A percentile compares a stretch with the other conserved stretches of the same genome.
These are phyloP conservation scores for Periconia sp. DNA, from an alignment of 2,329 filamentous ascomycete species.

Conservation along the genomic window DNA sequence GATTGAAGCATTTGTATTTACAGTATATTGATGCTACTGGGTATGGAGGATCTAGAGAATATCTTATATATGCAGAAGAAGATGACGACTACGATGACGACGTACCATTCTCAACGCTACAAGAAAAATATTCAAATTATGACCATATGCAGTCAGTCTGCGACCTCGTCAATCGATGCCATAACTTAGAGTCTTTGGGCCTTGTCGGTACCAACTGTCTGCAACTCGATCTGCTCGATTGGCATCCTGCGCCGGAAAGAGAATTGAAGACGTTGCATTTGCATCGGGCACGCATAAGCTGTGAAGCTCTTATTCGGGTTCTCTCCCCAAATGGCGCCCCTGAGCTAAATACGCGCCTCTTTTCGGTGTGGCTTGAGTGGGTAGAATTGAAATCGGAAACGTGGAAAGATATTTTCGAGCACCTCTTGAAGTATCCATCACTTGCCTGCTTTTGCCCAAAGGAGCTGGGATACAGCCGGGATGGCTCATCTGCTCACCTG, in stretches of 20 bases:
- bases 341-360: too few relatives aligned
- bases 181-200: slow-evolving; percentile 12
- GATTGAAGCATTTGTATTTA: slow-evolving; percentile 10
- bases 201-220: slow-evolving; percentile 8
- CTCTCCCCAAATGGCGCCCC: too few relatives aligned
- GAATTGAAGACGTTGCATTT: slow-evolving; percentile 5
- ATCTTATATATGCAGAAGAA: background rate
- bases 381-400: too few relatives aligned
- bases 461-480: too few relatives aligned
- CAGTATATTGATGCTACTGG: slow-evolving; percentile 14
- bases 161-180: slow-evolving; percentile 7
- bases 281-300: background rate
- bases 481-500: too few relatives aligned
- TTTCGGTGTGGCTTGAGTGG: too few relatives aligned
- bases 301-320: background rate
- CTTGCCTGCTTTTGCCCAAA: too few relatives aligned
- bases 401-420: too few relatives aligned
- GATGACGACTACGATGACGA: slow-evolving; percentile 8
- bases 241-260: background rate
- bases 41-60: slow-evolving; percentile 1
- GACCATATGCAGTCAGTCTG: slow-evolving; percentile 8
- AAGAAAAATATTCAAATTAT: slow-evolving; percentile 5
- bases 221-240: slow-evolving; percentile 4
- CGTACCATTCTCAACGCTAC: slow-evolving; percentile 10
- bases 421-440: too few relatives aligned